Conservation (phyloP, 306 rosid species). For the Trifolium subterraneum region DNA sequence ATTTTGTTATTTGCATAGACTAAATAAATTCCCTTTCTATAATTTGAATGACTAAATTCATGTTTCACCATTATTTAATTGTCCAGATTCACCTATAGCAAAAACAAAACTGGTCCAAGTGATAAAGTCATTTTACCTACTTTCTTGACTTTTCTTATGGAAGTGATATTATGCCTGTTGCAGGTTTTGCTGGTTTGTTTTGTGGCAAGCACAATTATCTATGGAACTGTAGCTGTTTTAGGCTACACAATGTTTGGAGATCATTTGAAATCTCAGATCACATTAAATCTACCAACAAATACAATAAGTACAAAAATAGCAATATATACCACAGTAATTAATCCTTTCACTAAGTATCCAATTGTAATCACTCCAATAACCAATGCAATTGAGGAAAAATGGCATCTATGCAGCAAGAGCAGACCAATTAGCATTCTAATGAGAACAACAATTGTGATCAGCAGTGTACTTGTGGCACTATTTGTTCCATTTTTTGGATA, state of each 20-base stretch:
- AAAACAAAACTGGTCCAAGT: background rate
- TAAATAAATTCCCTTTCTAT: no score
- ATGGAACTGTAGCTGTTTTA: constrained; percentile 59
- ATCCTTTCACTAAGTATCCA: constrained; percentile 73
- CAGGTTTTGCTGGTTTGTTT: constrained; percentile 73
- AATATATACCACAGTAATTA: constrained; percentile 64
- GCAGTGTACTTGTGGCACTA: constrained; percentile 59
- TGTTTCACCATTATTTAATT: background rate
- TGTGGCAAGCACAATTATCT: constrained; percentile 52
- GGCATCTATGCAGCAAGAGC: constrained; percentile 31
- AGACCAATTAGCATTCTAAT: constrained; percentile 43
- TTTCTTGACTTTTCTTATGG: background rate
- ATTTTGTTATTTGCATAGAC: no score
- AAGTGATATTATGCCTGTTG: constrained; percentile 7
- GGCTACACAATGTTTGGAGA: constrained; percentile 77
- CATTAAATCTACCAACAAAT: constrained; percentile 62
- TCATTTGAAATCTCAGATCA: constrained; percentile 57
- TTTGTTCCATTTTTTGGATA: constrained; percentile 66
- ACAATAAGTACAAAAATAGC: constrained; percentile 62
- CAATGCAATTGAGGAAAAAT: constrained; percentile 57
- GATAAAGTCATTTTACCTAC: background rate
- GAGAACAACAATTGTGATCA: constrained; percentile 57
- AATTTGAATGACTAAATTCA: background rate
- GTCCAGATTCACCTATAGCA: background rate
- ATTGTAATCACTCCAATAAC: constrained; percentile 62